Conservation (phyloP, 2,329 filamentous ascomycete species). For the Aspergillus floridensis region DNA sequence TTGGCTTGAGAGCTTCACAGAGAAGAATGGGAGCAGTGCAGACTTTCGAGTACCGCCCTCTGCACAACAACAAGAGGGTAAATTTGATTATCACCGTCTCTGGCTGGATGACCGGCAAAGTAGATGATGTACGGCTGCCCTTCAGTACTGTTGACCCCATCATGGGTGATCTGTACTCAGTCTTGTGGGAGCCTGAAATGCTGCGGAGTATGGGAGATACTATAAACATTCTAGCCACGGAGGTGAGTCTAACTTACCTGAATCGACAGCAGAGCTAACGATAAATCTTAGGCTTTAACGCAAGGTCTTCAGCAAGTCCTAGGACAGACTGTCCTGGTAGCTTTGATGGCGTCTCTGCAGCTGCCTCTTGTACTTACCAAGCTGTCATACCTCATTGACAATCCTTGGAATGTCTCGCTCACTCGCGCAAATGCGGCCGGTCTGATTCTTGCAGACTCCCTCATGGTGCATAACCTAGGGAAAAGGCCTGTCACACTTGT, state of each 20-base stretch:
- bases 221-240: constrained; percentile 95
- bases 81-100: constrained; percentile 94
- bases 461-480: constrained; percentile 87
- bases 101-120: constrained; percentile 97
- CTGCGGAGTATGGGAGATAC: constrained; percentile 96
- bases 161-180: constrained; percentile 97
- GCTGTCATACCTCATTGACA: constrained; percentile 93
- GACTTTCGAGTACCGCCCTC: constrained; percentile 92
- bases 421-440: constrained; percentile 85
- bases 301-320: constrained; percentile 95
- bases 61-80: constrained; percentile 97
- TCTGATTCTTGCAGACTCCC: constrained; percentile 87
- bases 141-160: constrained; percentile 95
- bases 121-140: constrained; percentile 91
- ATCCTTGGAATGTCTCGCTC: constrained; percentile 96
- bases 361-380: constrained; percentile 92
- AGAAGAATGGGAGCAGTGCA: constrained; percentile 86
- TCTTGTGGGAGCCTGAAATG: constrained; percentile 98
- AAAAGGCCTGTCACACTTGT: constrained; percentile 89
- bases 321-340: constrained; percentile 81
- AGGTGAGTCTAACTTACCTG: constrained; percentile 56
- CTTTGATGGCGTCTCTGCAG: constrained; percentile 88
- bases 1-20: constrained; percentile 81
- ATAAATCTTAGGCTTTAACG: constrained; percentile 68
- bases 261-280: constrained; percentile 24